phyloP scores from a whole-genome alignment of 225 moss, liverwort and hornwort species.

The Marchantia paleacea region DNA sequence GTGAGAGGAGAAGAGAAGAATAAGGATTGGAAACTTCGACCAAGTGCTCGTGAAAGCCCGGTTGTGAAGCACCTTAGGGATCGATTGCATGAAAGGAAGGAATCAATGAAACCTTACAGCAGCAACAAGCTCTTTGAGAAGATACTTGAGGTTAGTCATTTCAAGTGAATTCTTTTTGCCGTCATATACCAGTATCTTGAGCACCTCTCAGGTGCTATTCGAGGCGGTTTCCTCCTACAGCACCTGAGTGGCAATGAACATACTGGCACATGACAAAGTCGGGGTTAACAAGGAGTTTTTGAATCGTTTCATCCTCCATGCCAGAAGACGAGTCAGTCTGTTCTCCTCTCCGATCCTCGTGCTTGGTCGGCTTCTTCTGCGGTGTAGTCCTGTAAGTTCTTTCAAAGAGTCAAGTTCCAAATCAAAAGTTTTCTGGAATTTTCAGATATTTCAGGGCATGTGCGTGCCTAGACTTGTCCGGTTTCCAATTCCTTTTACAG shows the following conservation, averaged over 20 bases:
- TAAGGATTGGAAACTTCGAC: slow-evolving; percentile 61
- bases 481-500: not conserved
- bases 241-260: not conserved
- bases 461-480: not conserved
- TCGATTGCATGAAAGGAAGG: slow-evolving; percentile 46
- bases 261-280: not conserved
- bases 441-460: not conserved
- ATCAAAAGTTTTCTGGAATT: not conserved
- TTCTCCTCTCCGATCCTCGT: not conserved
- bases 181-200: not conserved
- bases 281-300: not conserved
- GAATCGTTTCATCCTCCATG: not conserved
- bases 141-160: slow-evolving; percentile 50
- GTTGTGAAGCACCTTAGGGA: slow-evolving; percentile 45
- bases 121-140: slow-evolving; percentile 48
- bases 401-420: not conserved
- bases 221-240: not conserved
- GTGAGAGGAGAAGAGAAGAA: slow-evolving; percentile 33
- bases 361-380: not conserved
- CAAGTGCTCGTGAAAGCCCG: slow-evolving; percentile 52
- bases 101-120: slow-evolving; percentile 58
- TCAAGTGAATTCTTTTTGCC: not conserved
- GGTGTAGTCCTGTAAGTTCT: not conserved
- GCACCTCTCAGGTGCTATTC: not conserved
- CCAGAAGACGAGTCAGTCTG: not conserved